phyloP scores from a whole-genome alignment of 148 eudicot genomes.

The Silene latifolia region DNA sequence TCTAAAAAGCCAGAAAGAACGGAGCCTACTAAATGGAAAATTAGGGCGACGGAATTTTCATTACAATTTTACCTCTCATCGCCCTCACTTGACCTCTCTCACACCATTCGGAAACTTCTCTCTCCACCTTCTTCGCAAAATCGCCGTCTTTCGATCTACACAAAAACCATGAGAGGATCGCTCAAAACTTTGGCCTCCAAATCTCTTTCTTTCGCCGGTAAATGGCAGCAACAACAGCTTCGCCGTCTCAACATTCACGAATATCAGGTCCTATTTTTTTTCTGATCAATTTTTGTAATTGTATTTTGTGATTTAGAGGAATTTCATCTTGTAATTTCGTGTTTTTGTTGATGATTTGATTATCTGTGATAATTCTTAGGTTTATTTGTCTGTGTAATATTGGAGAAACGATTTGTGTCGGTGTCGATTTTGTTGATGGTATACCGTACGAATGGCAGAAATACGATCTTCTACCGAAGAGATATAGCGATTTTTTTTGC shows the following conservation, averaged over 20 bases:
- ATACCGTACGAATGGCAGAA: too few relatives aligned
- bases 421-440: neutral
- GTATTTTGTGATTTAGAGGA: neutral
- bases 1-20: too few relatives aligned
- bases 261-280: conserved; percentile 55
- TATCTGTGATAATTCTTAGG: neutral
- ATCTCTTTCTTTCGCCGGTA: conserved; percentile 72
- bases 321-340: neutral
- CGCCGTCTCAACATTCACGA: conserved; percentile 98
- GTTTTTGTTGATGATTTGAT: neutral
- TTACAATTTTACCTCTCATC: too few relatives aligned
- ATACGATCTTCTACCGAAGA: too few relatives aligned
- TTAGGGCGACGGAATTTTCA: too few relatives aligned
- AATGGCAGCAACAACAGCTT: conserved; percentile 94
- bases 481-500: too few relatives aligned
- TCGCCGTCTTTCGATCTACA: conserved; percentile 34
- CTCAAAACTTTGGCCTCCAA: conserved; percentile 47
- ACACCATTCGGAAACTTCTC: too few relatives aligned
- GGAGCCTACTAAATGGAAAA: too few relatives aligned
- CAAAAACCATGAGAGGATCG: conserved; percentile 60
- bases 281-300: neutral
- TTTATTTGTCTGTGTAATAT: neutral
- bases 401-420: neutral
- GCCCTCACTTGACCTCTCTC: too few relatives aligned
- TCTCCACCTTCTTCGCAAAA: conserved; percentile 9